Base-by-base conservation (phyloP, 2,329 filamentous ascomycete species). In the Talaromyces sp. region DNA sequence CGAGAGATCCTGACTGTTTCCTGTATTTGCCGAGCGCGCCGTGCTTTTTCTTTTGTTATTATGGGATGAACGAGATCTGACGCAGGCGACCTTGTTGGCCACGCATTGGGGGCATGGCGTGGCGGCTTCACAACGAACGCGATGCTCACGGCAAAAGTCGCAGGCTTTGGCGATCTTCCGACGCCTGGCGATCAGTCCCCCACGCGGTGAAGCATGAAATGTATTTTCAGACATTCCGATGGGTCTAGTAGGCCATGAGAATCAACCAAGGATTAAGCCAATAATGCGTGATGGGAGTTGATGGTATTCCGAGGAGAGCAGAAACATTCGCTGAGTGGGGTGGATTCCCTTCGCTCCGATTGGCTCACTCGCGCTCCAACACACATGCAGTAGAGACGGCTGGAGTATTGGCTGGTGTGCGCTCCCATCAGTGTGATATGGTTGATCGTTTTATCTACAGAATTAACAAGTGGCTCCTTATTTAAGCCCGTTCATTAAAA, bases 71-170 rank as follows among this genome's bases (percentile, higher is more conserved):
- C 29, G 42, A 37, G 45, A 45, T 14, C 42, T 48, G 47, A 47
- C 42, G 32, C 56, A 62, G 20, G 39, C 20, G 49, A 56, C 40
- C 33, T 49, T 48, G 51, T 57, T 58, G 19, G 45, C 47, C 9
- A 62, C 47, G 37, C 63, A 65, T 40, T 51, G 61, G 4, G 57
- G 42, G 27, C 61, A 65, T 3, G 63, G 63, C 5, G 50, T 54
- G 17, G 27, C 27, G 10, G 49, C 52, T 16, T 64, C 60, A 19
- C 63, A 65, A 8, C 60, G 62, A 10, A 62, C 55, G 4, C 63
- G 63, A 14, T 60, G 60, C 39, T 55, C 46, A 3, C 63, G 57
- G 51, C 63, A 65, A 48, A 57, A 59, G 37, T 59, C 52, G 33
- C 63, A 65, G 10, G 63, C 63, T 14, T 53, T 52, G 10, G 42